A percentile compares a stretch with the other conserved stretches of the same genome.
phyloP scores from a whole-genome alignment of 345 rosid species.

The Hypericum perforatum region DNA sequence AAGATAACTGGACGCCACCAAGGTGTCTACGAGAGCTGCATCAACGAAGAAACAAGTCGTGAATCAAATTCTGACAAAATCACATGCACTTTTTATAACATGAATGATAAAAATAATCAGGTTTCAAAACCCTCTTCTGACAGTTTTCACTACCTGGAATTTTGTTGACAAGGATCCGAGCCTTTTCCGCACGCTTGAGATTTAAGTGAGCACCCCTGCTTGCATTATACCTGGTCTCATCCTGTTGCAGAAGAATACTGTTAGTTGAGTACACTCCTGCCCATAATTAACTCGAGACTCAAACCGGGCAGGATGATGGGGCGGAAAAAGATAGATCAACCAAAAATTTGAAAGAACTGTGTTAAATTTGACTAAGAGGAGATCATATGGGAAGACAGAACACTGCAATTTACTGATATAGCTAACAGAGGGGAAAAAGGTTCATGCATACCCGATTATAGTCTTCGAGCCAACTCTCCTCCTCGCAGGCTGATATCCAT shows the following conservation, averaged over 20 bases:
- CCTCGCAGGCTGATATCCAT: conserved; percentile 99
- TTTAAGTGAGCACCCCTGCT: conserved; percentile 98
- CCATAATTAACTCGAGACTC: no score
- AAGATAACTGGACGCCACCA: conserved; percentile 66
- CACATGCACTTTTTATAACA: background rate
- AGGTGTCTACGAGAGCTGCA: conserved; percentile 72
- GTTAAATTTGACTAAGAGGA: no score
- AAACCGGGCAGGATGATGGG: no score
- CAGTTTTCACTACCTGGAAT: conserved; percentile 57
- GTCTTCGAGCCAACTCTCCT: conserved; percentile 99
- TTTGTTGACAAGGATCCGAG: conserved; percentile 84
- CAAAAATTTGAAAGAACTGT: no score
- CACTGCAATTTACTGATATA: background rate
- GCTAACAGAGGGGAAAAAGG: background rate
- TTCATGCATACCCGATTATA: conserved; percentile 60
- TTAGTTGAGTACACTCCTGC: background rate
- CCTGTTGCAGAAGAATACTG: conserved; percentile 41
- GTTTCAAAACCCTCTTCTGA: background rate
- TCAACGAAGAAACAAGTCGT: conserved; percentile 6
- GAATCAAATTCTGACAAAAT: no score
- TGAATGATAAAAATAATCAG: background rate
- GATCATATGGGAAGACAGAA: background rate
- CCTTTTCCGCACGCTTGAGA: conserved; percentile 98
- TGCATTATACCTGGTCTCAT: conserved; percentile 90
- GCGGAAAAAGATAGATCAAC: no score